phyloP scores from a whole-genome alignment of 2,329 filamentous ascomycete species.

The Coniochaeta prunicola region DNA sequence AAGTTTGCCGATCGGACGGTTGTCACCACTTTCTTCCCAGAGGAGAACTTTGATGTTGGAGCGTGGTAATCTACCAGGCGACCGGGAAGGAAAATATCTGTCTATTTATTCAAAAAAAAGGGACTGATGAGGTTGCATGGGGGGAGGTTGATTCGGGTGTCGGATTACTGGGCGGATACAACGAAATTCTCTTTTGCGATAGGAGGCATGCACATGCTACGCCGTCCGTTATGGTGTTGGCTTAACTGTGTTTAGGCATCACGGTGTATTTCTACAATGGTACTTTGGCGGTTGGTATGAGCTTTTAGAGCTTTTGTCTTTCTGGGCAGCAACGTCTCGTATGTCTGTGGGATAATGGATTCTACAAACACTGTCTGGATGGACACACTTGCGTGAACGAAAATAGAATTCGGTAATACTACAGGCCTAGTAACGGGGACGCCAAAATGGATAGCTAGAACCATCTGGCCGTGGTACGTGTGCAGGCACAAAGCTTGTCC shows the following conservation, averaged over 20 bases:
- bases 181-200: background rate
- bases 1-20: slow-evolving; percentile 97
- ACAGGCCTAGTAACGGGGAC: background rate
- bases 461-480: background rate
- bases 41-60: slow-evolving; percentile 93
- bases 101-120: background rate
- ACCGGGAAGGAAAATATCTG: background rate
- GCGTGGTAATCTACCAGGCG: slow-evolving; percentile 58
- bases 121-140: background rate
- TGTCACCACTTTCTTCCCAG: slow-evolving; percentile 91
- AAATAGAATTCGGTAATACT: too few species aligned
- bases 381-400: background rate
- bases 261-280: background rate
- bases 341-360: background rate
- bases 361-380: background rate
- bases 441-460: background rate
- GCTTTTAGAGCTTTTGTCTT: background rate
- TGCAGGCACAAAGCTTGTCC: background rate
- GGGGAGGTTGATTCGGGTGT: background rate
- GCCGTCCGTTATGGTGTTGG: background rate
- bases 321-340: background rate
- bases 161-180: background rate
- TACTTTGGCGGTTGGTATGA: background rate
- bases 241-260: background rate
- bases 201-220: background rate